A percentile compares a stretch with the other conserved stretches of the same genome.
Conservation (phyloP, 352 stramenopile genomes). For the Pythium myriotylum region DNA sequence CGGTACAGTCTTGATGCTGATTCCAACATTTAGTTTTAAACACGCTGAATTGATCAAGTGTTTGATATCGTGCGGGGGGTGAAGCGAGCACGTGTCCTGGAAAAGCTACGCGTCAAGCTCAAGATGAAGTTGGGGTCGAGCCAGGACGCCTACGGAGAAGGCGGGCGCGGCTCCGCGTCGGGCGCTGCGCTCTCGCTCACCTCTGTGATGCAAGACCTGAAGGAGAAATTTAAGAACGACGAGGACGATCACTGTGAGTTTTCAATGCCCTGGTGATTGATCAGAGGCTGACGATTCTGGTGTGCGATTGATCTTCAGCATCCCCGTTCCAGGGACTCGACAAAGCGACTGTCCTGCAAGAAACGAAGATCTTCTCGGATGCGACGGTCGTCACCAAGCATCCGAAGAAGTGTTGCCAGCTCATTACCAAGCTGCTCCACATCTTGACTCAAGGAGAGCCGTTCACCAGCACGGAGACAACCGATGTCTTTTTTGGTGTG, state of each 20-base stretch:
- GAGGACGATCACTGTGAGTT: conserved; percentile 91
- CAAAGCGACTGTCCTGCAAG: conserved; percentile 96
- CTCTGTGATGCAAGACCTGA: conserved; percentile 94
- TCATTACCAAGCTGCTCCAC: conserved; percentile 99
- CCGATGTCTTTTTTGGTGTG: conserved; percentile 99
- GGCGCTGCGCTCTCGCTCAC: conserved; percentile 61
- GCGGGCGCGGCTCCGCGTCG: conserved; percentile 32
- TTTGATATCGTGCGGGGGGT: conserved; percentile 29
- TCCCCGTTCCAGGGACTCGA: conserved; percentile 95
- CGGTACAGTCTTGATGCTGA: too few species aligned
- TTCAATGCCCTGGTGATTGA: background rate
- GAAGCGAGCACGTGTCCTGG: conserved; percentile 22
- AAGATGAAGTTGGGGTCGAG: conserved; percentile 64
- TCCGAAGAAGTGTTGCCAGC: conserved; percentile 97
- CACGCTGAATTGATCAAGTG: conserved; percentile 21
- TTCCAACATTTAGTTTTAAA: conserved; percentile 19
- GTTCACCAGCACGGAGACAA: conserved; percentile 95
- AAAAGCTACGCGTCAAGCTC: conserved; percentile 13
- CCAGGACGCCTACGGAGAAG: conserved; percentile 54
- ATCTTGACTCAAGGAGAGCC: conserved; percentile 98
- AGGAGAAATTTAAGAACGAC: conserved; percentile 99
- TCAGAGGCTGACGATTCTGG: background rate
- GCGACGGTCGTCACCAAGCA: conserved; percentile 96
- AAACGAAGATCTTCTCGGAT: conserved; percentile 99
- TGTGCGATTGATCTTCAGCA: conserved; percentile 35